phyloP scores from a whole-genome alignment of 148 eudicot genomes.

The Salicornia ramosissima region DNA sequence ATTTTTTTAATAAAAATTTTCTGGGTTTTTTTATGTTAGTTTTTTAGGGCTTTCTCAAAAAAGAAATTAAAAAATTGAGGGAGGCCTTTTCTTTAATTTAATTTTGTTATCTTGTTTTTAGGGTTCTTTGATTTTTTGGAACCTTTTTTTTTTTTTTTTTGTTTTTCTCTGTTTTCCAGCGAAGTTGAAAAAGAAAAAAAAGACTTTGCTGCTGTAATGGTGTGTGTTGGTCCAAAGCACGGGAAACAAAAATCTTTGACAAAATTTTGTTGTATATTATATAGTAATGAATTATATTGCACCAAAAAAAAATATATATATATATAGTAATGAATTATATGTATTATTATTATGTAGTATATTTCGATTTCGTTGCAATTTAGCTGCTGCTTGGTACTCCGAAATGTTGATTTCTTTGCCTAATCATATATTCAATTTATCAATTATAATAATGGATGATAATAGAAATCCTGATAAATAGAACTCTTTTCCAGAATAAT shows the following conservation, averaged over 20 bases:
- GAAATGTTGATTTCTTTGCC: neutral
- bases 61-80: neutral
- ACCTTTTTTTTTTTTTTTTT: neutral
- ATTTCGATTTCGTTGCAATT: no score
- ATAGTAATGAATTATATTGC: no score
- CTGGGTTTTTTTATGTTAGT: neutral
- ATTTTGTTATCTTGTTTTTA: neutral
- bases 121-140: neutral
- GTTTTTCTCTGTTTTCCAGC: constrained; percentile 21
- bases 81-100: constrained; percentile 7
- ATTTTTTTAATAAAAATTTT: neutral
- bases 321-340: no score
- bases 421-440: no score
- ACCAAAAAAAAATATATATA: no score
- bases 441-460: no score
- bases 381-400: constrained; percentile 9
- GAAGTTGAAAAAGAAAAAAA: constrained; percentile 1
- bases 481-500: no score
- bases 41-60: neutral
- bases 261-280: constrained; percentile 7
- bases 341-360: neutral
- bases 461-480: no score
- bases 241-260: constrained; percentile 2
- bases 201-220: constrained; percentile 27
- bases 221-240: constrained; percentile 21